Evolutionary conservation across 1,284 basidiomycete genomes (phyloP).

Genomic region (Lignosus rhinocerotis): DNA sequence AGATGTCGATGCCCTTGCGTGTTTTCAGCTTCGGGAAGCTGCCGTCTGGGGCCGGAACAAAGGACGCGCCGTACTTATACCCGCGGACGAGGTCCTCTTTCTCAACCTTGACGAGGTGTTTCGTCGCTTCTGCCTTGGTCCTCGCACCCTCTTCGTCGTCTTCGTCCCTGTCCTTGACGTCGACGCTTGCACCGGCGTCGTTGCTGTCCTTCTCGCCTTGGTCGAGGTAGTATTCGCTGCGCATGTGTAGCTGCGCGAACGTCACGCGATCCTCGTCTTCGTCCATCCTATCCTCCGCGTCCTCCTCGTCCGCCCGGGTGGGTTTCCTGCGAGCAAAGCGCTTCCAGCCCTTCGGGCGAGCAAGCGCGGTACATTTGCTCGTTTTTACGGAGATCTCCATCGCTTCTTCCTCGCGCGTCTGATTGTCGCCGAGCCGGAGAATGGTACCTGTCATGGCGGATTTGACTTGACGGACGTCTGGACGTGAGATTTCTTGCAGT

Average conservation of each 20-base stretch:
- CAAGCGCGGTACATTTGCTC: constrained; percentile 81
- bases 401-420: constrained; percentile 64
- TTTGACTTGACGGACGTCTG: constrained; percentile 68
- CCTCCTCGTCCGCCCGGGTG: constrained; percentile 32
- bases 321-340: constrained; percentile 60
- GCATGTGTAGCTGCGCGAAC: constrained; percentile 58
- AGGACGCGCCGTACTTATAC: constrained; percentile 91
- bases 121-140: constrained; percentile 31
- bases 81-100: constrained; percentile 79
- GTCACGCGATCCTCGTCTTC: constrained; percentile 38
- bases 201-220: constrained; percentile 35
- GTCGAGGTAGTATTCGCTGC: constrained; percentile 56
- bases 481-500: constrained; percentile 65
- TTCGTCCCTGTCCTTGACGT: constrained; percentile 16
- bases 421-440: constrained; percentile 76
- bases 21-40: constrained; percentile 74
- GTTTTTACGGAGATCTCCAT: constrained; percentile 77
- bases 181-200: constrained; percentile 27
- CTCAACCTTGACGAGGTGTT: constrained; percentile 52
- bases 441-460: constrained; percentile 64
- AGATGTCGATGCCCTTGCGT: constrained; percentile 83
- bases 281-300: constrained; percentile 35
- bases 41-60: constrained; percentile 82
- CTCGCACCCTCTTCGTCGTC: constrained; percentile 28
- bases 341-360: constrained; percentile 78